Evolutionary conservation across 2,329 filamentous ascomycete species (phyloP).

Genomic region (Ophiostoma pallidulum): DNA sequence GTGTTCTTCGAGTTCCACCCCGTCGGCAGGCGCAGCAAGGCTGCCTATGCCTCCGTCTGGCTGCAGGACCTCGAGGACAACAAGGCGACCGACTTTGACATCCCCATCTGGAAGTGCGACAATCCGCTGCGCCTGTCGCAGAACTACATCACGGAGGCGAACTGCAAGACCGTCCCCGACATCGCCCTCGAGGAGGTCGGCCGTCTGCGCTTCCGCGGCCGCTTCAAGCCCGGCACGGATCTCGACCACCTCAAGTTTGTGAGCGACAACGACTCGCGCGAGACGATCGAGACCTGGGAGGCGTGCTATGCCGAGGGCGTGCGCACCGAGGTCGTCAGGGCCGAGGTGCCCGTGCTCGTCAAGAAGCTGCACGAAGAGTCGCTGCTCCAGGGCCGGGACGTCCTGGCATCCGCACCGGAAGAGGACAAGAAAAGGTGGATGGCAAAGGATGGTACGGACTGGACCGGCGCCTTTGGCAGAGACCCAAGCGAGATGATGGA

Average conservation of each 20-base stretch:
- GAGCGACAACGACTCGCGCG: slow-evolving; percentile 75
- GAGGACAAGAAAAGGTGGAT: slow-evolving; percentile 73
- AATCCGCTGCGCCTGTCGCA: slow-evolving; percentile 70
- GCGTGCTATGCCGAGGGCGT: slow-evolving; percentile 84
- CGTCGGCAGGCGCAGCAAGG: slow-evolving; percentile 56
- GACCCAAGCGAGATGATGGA: slow-evolving; percentile 49
- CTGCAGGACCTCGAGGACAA: slow-evolving; percentile 76
- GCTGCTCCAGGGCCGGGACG: slow-evolving; percentile 67
- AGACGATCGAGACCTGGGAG: slow-evolving; percentile 93
- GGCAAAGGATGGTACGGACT: slow-evolving; percentile 69
- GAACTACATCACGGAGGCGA: slow-evolving; percentile 82
- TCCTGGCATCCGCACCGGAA: slow-evolving; percentile 62
- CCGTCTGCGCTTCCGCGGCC: slow-evolving; percentile 66
- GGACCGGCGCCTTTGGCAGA: slow-evolving; percentile 76
- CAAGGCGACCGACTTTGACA: slow-evolving; percentile 64
- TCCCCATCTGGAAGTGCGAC: slow-evolving; percentile 85
- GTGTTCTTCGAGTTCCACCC: slow-evolving; percentile 80
- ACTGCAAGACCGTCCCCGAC: slow-evolving; percentile 59
- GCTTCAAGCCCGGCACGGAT: slow-evolving; percentile 86
- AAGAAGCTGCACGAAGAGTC: slow-evolving; percentile 74
- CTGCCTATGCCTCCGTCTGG: slow-evolving; percentile 77
- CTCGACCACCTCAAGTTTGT: slow-evolving; percentile 77
- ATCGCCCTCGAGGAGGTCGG: slow-evolving; percentile 72
- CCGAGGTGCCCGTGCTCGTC: slow-evolving; percentile 63
- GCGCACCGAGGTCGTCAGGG: slow-evolving; percentile 57